Base-by-base conservation (phyloP, 441 rosid genomes). In the Melastoma candidum region DNA sequence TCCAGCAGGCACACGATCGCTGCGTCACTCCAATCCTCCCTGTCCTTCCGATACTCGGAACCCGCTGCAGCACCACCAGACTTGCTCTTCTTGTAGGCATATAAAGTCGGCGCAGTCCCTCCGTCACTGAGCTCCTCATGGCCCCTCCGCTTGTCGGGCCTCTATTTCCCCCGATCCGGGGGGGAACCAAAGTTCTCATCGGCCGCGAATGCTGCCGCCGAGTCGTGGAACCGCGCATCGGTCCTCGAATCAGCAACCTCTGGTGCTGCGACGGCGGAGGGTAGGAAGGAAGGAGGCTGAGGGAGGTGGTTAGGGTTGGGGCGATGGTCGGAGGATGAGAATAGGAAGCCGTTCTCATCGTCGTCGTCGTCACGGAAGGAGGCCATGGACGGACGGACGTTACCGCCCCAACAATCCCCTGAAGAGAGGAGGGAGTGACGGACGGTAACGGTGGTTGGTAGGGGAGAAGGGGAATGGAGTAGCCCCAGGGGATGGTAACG, bases 21-120 rank as follows among this genome's bases (percentile, higher is more conserved):
- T 48, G 84, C 74, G 44, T 92, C 97, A 64, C 89, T 84, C 98
- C 98, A 92, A 72, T 92, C 95, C 65, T 92, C 98, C 27, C 97
- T 64, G 39, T 88, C 95, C 73, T 92, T 92, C 48, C 60, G 51
- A 46, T 71, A 77, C 51, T 74, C 69, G 9, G 62, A 17, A 12
- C 29, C 56, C 46, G 49, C 60, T 2, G 46, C 58, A 7, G 47
- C 55, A 5, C 58, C 58, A 4, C 57, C 41, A 3, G 54, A 45
- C 49, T 58, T 58, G 59, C 56, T 49, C 55, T 60, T 59, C 46
- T 56, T 54, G 46, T 53, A 59, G 48, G 50, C 49, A 49, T 58
- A 48, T 4, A 7, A 29, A 29, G 39, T 29, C 39, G 39, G 39
- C 10, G 63, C 44, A 12, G 63, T 64, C 13, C 64, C 69, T 10